Base-by-base conservation (phyloP, 2,329 filamentous ascomycete genomes). In the Scedosporium dehoogii region DNA sequence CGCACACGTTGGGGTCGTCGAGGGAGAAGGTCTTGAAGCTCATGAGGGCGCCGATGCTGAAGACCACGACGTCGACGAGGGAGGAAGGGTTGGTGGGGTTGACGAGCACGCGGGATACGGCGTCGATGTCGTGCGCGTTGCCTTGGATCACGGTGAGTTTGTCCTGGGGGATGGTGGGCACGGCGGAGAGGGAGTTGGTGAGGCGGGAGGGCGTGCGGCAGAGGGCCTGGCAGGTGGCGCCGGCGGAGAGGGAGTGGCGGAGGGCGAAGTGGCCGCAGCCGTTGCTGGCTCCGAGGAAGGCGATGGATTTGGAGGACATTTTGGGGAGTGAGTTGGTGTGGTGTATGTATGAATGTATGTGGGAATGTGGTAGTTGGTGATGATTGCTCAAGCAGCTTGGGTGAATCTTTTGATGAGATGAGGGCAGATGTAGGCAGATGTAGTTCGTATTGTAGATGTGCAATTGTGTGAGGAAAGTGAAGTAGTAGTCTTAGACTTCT, bases 231-330 rank as follows among this genome's bases (percentile, higher is more conserved):
- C 79, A 82, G 6, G 68, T 71, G 68, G 79, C 74, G 41, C 78
- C 77, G 10, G 75, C 76, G 16, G 74, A 72, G 7, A 85, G 76
- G 27, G 75, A 72, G 48, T 73, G 72, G 25, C 74, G 74, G 48
- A 85, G 76, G 16, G 75, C 73, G 2, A 79, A 71, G 62, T 81
- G 75, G 61, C 76, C 80, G 65, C 74, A 74, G 58, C 81, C 82
- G 41, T 76, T 77, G 23, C 78, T 83, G 51, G 81, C 79, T 63
- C 82, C 82, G 61, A 84, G 74, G 72, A 85, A 82, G 55, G 78
- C 74, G 62, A 83, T 70, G 3, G 78, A 76, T 65, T 78, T 58
- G 46, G 44, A 38, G 10, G 33, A n/a, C 59, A 60, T 60, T 21
- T 23, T 55, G 6, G 51, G 7, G 16, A 12, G 16, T 3, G 4